Percentiles rank a stretch among this genome's conserved stretches.
Evolutionary conservation across 1,284 basidiomycete genomes (phyloP).

Genomic region (Ustilago crameri): DNA sequence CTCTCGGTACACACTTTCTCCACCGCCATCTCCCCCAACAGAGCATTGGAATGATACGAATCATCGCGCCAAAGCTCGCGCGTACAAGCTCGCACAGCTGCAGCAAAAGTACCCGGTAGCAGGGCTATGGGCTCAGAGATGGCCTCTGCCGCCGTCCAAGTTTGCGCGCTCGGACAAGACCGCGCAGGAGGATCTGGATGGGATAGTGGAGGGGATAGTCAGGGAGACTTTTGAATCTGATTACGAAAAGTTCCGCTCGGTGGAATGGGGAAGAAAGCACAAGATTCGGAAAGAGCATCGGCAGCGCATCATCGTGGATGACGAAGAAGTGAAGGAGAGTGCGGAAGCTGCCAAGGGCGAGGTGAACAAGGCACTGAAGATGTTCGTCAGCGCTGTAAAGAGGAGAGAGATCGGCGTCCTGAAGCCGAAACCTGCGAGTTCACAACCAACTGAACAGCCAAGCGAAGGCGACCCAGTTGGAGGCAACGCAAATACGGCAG

Average conservation of each 20-base stretch:
- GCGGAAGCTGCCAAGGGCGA: constrained; percentile 22
- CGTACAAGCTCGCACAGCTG: constrained; percentile 3
- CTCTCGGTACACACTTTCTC: constrained; percentile 14
- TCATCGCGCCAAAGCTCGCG: not conserved
- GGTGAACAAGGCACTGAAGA: constrained; percentile 17
- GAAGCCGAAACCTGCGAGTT: not conserved
- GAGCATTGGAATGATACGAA: not conserved
- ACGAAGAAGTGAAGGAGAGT: constrained; percentile 20
- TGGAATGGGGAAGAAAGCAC: constrained; percentile 19
- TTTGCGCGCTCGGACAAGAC: constrained; percentile 11
- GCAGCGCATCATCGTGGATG: constrained; percentile 25
- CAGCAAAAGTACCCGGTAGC: constrained; percentile 15
- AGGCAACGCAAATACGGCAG: not conserved
- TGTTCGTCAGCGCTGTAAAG: constrained; percentile 19
- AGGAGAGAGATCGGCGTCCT: constrained; percentile 10
- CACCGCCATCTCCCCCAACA: not conserved
- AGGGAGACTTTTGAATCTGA: constrained; percentile 25
- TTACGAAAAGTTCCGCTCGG: constrained; percentile 27
- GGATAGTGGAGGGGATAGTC: constrained; percentile 18
- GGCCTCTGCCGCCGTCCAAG: constrained; percentile 17
- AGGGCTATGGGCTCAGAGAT: constrained; percentile 9
- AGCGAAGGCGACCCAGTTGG: not conserved
- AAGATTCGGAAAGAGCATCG: constrained; percentile 16
- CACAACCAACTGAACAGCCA: not conserved
- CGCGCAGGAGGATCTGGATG: constrained; percentile 4